Base-by-base conservation (phyloP, 768 basidiomycete species). In the Cubamyces sp. region DNA sequence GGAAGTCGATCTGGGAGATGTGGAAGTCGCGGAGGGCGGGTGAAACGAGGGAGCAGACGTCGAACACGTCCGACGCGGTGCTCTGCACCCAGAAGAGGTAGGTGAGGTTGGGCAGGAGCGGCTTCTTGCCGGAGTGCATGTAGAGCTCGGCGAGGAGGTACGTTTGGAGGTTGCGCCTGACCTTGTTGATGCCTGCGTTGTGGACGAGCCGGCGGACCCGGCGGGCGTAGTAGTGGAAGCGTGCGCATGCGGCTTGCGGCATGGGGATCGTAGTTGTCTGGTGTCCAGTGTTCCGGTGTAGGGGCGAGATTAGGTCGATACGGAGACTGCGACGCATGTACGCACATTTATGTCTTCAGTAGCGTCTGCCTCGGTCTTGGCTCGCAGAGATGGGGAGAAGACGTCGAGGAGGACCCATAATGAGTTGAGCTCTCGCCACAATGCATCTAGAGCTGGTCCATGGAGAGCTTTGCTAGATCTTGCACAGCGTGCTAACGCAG, bases 401-500 rank as follows among this genome's bases (percentile, higher is more conserved):
- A 52, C 57, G 19, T 47, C 41, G 26, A 52, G 21, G 15, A 59
- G 6, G 39, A 52, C 49, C 19, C 28, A 28, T 2, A 59, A 7
- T 19, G 57, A 59, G 42, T 59, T 50, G 25, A 59, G 19, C 19
- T 59, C 49, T 4, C 57, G 57, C 57, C 57, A 59, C 0, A 59
- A 50, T 1, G 52, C n/a, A 12, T 52, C 49, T 8, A 43, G 21
- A 0, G 57, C 57, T 15, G 57, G 57, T n/a, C 30, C 57, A 45
- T n/a, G 37, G 26, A 59, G 19, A 9, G 26, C n/a, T 18, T 37
- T 51, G 25, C 57, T 52, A 1, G 50, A 15, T n/a, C 57, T 15
- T 18, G 49, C 57, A 30, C 57, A 59, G 3, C 49, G 28, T 5
- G 57, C 49, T 0, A 59, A 30, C 8, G 57, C 57, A 28, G 47